A percentile compares a stretch with the other conserved stretches of the same genome.
Conservation (phyloP, 371 early-diverging fungal species). For the Circinella minor region DNA sequence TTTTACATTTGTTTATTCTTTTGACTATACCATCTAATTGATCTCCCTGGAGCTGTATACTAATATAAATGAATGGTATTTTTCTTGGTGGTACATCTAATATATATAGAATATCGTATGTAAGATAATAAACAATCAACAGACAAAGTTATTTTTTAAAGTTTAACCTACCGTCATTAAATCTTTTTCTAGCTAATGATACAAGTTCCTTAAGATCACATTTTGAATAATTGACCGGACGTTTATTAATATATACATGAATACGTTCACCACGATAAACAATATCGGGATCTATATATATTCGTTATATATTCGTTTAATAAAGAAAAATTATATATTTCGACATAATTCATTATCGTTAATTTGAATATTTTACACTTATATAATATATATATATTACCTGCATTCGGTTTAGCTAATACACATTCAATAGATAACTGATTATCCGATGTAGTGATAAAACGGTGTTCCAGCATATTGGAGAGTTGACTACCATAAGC, state of each 20-base stretch:
- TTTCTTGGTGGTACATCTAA: constrained; percentile 16
- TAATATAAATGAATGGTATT: constrained; percentile 42
- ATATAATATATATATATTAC: no score
- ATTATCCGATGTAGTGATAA: neutral
- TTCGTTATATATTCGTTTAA: neutral
- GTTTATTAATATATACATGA: constrained; percentile 43
- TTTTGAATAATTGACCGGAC: constrained; percentile 40
- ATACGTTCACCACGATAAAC: constrained; percentile 41
- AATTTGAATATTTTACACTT: neutral
- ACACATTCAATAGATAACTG: constrained; percentile 20
- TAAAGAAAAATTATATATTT: neutral
- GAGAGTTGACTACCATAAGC: constrained; percentile 28
- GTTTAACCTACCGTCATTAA: constrained; percentile 18
- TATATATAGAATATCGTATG: neutral
- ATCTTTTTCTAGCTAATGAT: constrained; percentile 24
- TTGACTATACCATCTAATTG: constrained; percentile 41
- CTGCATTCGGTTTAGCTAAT: constrained; percentile 34
- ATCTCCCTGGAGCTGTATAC: constrained; percentile 33
- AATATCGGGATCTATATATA: constrained; percentile 30
- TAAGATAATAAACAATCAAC: neutral
- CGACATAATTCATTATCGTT: no score
- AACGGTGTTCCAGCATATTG: constrained; percentile 24
- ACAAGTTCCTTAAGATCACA: constrained; percentile 45
- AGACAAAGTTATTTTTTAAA: constrained; percentile 13
- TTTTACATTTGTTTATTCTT: neutral